Evolutionary conservation across 192 early-diverging fungal genomes (phyloP).

Genomic region (Coemansia reversa): DNA sequence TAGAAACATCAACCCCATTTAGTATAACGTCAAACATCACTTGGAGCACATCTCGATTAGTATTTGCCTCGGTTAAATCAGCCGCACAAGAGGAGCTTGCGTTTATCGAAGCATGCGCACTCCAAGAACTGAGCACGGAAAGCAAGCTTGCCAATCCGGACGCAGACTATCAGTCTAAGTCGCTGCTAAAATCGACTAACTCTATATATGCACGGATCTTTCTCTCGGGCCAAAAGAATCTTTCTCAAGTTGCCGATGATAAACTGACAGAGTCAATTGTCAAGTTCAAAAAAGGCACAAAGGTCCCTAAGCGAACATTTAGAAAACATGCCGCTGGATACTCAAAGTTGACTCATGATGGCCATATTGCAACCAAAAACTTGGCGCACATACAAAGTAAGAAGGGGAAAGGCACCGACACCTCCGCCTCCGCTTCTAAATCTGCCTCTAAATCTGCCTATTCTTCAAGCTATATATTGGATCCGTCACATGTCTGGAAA

Average conservation of each 20-base stretch:
- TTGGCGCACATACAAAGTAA: not conserved
- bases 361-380: not conserved
- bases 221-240: conserved; percentile 17
- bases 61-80: conserved; percentile 16
- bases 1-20: conserved; percentile 36
- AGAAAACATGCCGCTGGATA: not conserved
- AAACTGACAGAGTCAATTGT: conserved; percentile 8
- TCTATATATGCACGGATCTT: conserved; percentile 22
- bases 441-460: not conserved
- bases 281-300: conserved; percentile 3
- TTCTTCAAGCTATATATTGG: not conserved
- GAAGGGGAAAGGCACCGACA: not conserved
- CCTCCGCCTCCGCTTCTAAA: not conserved
- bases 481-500: conserved; percentile 8
- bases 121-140: conserved; percentile 9
- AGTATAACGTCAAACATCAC: conserved; percentile 33
- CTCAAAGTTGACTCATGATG: not conserved
- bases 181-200: conserved; percentile 15
- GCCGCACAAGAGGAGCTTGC: conserved; percentile 13
- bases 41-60: conserved; percentile 38
- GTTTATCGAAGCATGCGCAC: conserved; percentile 9
- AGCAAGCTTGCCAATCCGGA: conserved; percentile 4
- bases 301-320: conserved; percentile 16
- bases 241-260: conserved; percentile 13
- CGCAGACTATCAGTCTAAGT: conserved; percentile 5